These are phyloP conservation scores for Phycomyces blakesleeanus DNA, from an alignment of 192 early-diverging fungal species.

Conservation along the genomic window DNA sequence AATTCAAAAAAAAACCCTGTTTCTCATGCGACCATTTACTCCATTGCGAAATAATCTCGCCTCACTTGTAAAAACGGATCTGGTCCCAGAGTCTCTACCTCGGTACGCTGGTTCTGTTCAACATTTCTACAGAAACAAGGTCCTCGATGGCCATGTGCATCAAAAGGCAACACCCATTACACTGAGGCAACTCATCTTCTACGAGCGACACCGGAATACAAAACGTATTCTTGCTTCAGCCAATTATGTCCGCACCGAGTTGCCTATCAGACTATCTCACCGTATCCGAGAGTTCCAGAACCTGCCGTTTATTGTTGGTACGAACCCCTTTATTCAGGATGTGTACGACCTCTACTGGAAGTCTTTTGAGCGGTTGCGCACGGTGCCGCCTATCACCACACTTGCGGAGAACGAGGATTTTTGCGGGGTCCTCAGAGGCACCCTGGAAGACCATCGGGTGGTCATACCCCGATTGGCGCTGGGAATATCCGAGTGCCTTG, in stretches of 20 bases:
- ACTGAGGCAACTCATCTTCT: constrained; percentile 87
- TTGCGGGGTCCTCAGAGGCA: constrained; percentile 68
- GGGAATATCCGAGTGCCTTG: constrained; percentile 74
- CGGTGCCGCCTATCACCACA: constrained; percentile 66
- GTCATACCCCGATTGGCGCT: constrained; percentile 89
- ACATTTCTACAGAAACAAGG: constrained; percentile 86
- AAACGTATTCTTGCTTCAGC: constrained; percentile 83
- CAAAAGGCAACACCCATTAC: constrained; percentile 81
- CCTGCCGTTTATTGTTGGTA: constrained; percentile 91
- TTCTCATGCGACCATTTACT: too few species aligned
- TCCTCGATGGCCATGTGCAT: constrained; percentile 82
- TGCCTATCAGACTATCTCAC: constrained; percentile 91
- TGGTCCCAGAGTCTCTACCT: too few species aligned
- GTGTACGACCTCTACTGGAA: constrained; percentile 91
- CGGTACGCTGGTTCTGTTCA: too few species aligned
- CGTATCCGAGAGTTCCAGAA: constrained; percentile 91
- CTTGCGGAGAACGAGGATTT: constrained; percentile 81
- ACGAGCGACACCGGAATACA: constrained; percentile 81
- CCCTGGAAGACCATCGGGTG: constrained; percentile 77
- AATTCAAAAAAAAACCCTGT: too few species aligned
- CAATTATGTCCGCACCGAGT: constrained; percentile 88
- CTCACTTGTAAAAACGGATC: too few species aligned
- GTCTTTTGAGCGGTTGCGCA: constrained; percentile 81
- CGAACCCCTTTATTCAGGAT: constrained; percentile 77
- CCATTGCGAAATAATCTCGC: too few species aligned